phyloP scores from a whole-genome alignment of 495 filamentous ascomycete genomes.

The Pyronema omphalodes region DNA sequence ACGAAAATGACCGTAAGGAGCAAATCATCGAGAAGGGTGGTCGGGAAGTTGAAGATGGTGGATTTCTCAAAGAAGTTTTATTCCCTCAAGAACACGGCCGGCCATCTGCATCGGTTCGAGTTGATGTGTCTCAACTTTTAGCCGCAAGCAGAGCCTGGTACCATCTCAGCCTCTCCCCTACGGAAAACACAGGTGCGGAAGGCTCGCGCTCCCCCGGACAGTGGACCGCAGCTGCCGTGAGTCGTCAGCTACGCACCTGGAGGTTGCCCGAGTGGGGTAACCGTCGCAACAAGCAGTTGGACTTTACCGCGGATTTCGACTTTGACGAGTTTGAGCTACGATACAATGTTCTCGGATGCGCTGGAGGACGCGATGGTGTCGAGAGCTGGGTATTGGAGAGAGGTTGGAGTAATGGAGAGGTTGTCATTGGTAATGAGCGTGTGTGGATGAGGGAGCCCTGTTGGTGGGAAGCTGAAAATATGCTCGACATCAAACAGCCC shows the following conservation, averaged over 20 bases:
- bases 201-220: slow-evolving; percentile 32
- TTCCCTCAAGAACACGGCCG: slow-evolving; percentile 55
- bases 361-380: slow-evolving; percentile 79
- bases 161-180: slow-evolving; percentile 80
- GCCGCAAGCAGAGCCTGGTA: slow-evolving; percentile 71
- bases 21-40: slow-evolving; percentile 71
- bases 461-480: slow-evolving; percentile 96
- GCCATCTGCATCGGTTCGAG: slow-evolving; percentile 52
- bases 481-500: slow-evolving; percentile 73
- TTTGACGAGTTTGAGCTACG: slow-evolving; percentile 73
- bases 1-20: slow-evolving; percentile 63
- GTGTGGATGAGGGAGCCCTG: slow-evolving; percentile 88
- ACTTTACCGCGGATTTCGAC: slow-evolving; percentile 95
- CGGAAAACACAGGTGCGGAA: slow-evolving; percentile 53
- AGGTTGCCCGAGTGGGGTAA: slow-evolving; percentile 92
- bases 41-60: slow-evolving; percentile 59
- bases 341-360: slow-evolving; percentile 68
- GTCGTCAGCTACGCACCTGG: slow-evolving; percentile 82
- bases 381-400: slow-evolving; percentile 90
- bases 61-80: slow-evolving; percentile 66
- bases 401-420: slow-evolving; percentile 96
- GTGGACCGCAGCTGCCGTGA: slow-evolving; percentile 85
- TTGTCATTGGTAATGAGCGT: slow-evolving; percentile 70
- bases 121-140: slow-evolving; percentile 19
- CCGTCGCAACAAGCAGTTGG: slow-evolving; percentile 73